Evolutionary conservation across 2,329 filamentous ascomycete genomes (phyloP).

Genomic region (Sporothrix luriei): DNA sequence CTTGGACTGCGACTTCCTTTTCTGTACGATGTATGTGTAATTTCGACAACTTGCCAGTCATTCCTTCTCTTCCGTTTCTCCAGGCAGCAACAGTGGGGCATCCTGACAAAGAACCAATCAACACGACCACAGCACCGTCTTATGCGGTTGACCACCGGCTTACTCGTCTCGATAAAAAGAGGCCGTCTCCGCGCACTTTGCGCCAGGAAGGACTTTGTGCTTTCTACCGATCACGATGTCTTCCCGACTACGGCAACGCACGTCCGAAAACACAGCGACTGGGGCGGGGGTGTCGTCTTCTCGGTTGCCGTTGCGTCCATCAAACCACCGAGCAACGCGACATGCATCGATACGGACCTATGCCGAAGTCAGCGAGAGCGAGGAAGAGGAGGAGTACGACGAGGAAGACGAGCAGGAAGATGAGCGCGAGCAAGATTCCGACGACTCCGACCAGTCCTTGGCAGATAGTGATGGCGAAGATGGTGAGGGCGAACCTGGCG

Average conservation of each 20-base stretch:
- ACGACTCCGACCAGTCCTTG: slow-evolving; percentile 12
- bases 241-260: slow-evolving; percentile 27
- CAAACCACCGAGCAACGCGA: slow-evolving; percentile 30
- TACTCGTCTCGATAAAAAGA: slow-evolving; percentile 10
- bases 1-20: neutral
- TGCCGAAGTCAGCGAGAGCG: slow-evolving; percentile 24
- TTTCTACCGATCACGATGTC: slow-evolving; percentile 7
- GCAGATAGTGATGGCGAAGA: slow-evolving; percentile 12
- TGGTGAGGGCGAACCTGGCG: slow-evolving; percentile 15
- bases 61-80: neutral
- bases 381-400: slow-evolving; percentile 26
- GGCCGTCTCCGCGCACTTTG: neutral
- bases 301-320: slow-evolving; percentile 10
- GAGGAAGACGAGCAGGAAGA: slow-evolving; percentile 11
- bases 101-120: neutral
- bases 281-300: neutral
- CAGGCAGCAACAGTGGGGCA: slow-evolving; percentile 14
- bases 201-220: neutral
- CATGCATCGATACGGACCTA: slow-evolving; percentile 28
- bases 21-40: too few species aligned
- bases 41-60: neutral
- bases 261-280: neutral
- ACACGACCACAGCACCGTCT: neutral
- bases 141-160: neutral
- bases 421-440: neutral